These are phyloP conservation scores for Lathyrus sativus DNA, from an alignment of 306 rosid genomes.

Conservation along the genomic window DNA sequence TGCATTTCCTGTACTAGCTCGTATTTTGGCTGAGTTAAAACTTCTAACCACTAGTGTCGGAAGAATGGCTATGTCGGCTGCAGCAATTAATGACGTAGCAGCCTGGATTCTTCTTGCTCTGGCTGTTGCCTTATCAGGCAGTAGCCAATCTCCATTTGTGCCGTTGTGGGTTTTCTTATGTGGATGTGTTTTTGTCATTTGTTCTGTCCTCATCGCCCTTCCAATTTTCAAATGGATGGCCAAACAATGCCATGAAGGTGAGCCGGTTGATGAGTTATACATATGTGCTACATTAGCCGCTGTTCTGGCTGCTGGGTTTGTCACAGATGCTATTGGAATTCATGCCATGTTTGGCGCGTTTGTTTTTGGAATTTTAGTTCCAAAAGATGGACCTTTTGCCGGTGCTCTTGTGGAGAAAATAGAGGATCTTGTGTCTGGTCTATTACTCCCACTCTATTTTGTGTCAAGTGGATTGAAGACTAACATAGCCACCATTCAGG, in stretches of 20 bases:
- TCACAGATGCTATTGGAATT: conserved; percentile 81
- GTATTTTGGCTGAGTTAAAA: conserved; percentile 85
- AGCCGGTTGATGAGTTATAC: conserved; percentile 66
- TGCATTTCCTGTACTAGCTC: conserved; percentile 89
- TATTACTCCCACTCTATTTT: conserved; percentile 77
- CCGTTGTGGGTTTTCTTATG: conserved; percentile 76
- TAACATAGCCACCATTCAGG: conserved; percentile 70
- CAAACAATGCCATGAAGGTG: conserved; percentile 68
- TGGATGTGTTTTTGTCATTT: conserved; percentile 61
- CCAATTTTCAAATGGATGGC: conserved; percentile 71
- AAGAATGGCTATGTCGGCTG: conserved; percentile 86
- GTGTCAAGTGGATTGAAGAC: conserved; percentile 94
- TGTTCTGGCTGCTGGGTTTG: conserved; percentile 80
- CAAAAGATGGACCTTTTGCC: conserved; percentile 74
- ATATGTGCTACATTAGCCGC: conserved; percentile 67
- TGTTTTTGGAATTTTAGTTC: conserved; percentile 73
- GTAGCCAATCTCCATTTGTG: conserved; percentile 57
- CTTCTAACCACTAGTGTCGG: conserved; percentile 85
- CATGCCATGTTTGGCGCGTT: conserved; percentile 95
- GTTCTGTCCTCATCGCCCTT: conserved; percentile 46
- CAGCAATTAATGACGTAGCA: conserved; percentile 86
- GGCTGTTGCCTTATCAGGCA: conserved; percentile 76
- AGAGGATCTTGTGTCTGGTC: conserved; percentile 90
- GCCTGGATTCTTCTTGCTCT: conserved; percentile 96
- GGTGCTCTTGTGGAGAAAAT: conserved; percentile 77